Evolutionary conservation across 129 eudicot species (phyloP).

Genomic region (Oenanthe sinensis): DNA sequence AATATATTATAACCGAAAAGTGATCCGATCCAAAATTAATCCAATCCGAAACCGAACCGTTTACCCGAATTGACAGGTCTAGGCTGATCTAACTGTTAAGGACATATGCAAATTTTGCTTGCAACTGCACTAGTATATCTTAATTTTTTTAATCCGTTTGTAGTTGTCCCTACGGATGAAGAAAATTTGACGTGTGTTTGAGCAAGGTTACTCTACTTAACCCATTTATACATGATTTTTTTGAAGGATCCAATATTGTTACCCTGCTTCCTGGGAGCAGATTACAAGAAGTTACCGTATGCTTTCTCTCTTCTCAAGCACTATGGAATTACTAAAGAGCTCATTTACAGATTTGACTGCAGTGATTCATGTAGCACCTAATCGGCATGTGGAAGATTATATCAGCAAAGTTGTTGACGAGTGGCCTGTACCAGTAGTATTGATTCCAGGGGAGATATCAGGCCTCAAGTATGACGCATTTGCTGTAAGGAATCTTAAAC

Average conservation of each 20-base stretch:
- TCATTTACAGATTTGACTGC: constrained; percentile 39
- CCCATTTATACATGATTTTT: neutral
- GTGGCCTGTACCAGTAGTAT: constrained; percentile 49
- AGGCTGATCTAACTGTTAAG: neutral
- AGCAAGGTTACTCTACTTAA: neutral
- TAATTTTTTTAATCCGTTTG: neutral
- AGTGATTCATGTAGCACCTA: constrained; percentile 82
- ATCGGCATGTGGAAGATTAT: constrained; percentile 56
- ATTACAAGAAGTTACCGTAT: constrained; percentile 88
- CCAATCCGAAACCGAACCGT: too few relatives aligned
- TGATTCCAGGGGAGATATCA: constrained; percentile 56
- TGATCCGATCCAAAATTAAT: too few relatives aligned
- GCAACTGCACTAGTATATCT: neutral
- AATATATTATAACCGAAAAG: too few relatives aligned
- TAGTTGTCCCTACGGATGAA: neutral
- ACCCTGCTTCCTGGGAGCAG: constrained; percentile 93
- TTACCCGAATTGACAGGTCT: too few relatives aligned
- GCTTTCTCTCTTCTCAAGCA: constrained; percentile 68
- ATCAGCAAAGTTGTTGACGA: constrained; percentile 28
- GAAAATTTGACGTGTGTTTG: neutral
- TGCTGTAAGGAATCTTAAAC: constrained; percentile 36
- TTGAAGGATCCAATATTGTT: constrained; percentile 46
- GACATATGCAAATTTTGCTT: neutral
- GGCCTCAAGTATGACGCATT: constrained; percentile 54
- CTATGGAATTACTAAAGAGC: constrained; percentile 43